Evolutionary conservation across 1,284 basidiomycete genomes (phyloP).

Genomic region (Malassezia furfur): DNA sequence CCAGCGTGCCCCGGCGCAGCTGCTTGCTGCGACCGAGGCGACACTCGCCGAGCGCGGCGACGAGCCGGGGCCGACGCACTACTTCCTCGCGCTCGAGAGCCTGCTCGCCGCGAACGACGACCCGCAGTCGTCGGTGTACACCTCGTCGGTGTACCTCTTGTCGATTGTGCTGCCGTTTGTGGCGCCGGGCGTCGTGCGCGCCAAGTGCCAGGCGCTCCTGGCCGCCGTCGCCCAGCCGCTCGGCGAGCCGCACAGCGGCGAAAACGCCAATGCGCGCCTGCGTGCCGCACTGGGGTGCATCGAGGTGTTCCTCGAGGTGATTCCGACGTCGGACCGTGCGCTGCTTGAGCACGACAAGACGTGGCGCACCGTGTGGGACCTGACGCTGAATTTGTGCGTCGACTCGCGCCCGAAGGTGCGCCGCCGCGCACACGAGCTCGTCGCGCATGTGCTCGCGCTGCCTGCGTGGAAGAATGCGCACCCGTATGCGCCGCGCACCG

Average conservation of each 20-base stretch:
- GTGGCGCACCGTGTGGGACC: conserved; percentile 52
- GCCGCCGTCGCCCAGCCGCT: conserved; percentile 31
- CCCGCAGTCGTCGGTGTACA: conserved; percentile 18
- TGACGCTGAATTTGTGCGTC: conserved; percentile 68
- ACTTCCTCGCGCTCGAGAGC: conserved; percentile 40
- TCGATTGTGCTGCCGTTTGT: conserved; percentile 37
- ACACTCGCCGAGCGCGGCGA: conserved; percentile 68
- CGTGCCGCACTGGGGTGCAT: conserved; percentile 68
- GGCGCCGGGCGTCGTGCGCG: conserved; percentile 30
- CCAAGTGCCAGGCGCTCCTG: conserved; percentile 29
- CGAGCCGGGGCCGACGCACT: conserved; percentile 53
- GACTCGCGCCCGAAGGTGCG: conserved; percentile 90
- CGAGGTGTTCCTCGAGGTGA: conserved; percentile 59
- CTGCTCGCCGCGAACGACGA: conserved; percentile 24
- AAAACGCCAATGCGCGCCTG: conserved; percentile 49
- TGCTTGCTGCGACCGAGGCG: conserved; percentile 77
- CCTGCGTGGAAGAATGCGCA: conserved; percentile 54
- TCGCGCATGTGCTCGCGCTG: conserved; percentile 57
- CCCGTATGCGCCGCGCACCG: conserved; percentile 67
- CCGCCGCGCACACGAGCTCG: conserved; percentile 74
- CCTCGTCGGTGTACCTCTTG: conserved; percentile 39
- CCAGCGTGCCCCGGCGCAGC: conserved; percentile 79
- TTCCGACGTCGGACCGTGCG: conserved; percentile 54
- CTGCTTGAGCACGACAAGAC: conserved; percentile 29
- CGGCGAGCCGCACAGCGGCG: conserved; percentile 55